phyloP scores from a whole-genome alignment of 768 basidiomycete species.

The Boletus barrowsii region DNA sequence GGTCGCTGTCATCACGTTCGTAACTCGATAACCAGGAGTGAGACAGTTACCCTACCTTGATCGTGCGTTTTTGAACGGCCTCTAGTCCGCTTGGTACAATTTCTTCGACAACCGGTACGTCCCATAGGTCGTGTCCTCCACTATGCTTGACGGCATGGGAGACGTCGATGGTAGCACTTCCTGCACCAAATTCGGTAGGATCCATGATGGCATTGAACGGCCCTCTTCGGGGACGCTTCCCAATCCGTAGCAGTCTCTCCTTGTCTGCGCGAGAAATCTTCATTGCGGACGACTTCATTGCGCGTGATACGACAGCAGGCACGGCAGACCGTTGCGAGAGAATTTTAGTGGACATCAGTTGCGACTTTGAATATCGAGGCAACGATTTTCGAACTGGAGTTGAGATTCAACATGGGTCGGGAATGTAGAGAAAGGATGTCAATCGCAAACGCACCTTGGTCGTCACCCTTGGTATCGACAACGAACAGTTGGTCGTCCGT shows the following conservation, averaged over 20 bases:
- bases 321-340: constrained; percentile 84
- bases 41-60: constrained; percentile 48
- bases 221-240: constrained; percentile 64
- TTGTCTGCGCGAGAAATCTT: constrained; percentile 66
- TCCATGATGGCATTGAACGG: constrained; percentile 73
- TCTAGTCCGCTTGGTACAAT: constrained; percentile 42
- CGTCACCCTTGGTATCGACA: constrained; percentile 78
- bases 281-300: constrained; percentile 26
- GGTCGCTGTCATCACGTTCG: constrained; percentile 43
- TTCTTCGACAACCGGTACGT: constrained; percentile 29
- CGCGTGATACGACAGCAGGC: constrained; percentile 73
- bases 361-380: constrained; percentile 50
- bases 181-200: constrained; percentile 61
- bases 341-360: constrained; percentile 72
- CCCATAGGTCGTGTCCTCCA: constrained; percentile 69
- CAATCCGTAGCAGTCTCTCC: constrained; percentile 71
- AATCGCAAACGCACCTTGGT: constrained; percentile 46
- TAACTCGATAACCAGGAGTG: not conserved
- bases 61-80: constrained; percentile 35
- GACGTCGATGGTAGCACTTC: constrained; percentile 61
- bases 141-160: constrained; percentile 68
- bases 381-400: constrained; percentile 55
- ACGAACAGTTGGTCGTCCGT: constrained; percentile 74
- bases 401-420: not conserved
- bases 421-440: too few relatives aligned